Conservation (phyloP, 306 rosid genomes). For the Acacia confusa region DNA sequence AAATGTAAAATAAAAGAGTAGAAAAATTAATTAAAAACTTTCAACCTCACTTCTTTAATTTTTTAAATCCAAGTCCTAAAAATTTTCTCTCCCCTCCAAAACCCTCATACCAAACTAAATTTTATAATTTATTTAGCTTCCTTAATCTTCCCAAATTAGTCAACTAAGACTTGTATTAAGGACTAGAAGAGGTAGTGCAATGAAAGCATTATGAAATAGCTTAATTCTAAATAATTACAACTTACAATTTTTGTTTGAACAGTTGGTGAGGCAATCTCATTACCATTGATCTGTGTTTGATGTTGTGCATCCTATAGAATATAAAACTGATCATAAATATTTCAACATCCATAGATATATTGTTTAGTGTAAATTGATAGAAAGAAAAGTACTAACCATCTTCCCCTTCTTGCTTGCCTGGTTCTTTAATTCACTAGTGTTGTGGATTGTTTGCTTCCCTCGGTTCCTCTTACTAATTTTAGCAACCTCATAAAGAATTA, state of each 20-base stretch:
- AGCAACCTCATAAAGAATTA: not conserved
- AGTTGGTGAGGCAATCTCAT: not conserved
- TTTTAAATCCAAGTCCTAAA: no score
- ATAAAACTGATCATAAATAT: not conserved
- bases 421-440: not conserved
- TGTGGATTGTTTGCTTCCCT: not conserved
- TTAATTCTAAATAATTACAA: not conserved
- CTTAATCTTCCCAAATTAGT: no score
- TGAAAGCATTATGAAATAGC: not conserved
- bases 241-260: not conserved
- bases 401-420: not conserved
- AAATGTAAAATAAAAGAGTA: no score
- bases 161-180: no score
- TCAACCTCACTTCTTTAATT: no score
- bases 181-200: not conserved
- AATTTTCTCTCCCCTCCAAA: no score
- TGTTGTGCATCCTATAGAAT: not conserved
- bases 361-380: not conserved
- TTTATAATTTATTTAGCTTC: no score
- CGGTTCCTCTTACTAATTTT: not conserved
- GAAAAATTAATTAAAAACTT: no score
- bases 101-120: no score
- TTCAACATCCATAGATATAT: not conserved
- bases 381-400: not conserved
- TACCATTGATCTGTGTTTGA: not conserved